phyloP scores from a whole-genome alignment of 1,139 yeast genomes.

The Lodderomyces orthopsilosis region DNA sequence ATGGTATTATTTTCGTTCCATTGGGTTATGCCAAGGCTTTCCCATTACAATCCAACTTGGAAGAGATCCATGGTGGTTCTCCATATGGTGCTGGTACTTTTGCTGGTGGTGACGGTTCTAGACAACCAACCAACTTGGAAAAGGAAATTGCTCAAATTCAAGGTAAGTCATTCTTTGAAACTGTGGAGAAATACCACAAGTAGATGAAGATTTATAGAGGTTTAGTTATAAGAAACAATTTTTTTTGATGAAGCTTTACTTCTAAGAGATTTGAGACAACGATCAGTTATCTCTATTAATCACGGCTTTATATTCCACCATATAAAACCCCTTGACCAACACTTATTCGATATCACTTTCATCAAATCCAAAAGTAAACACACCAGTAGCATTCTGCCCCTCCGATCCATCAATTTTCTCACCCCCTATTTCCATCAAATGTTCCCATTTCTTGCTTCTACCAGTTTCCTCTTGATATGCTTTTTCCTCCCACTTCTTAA shows the following conservation, averaged over 20 bases:
- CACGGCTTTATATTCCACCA: too few relatives aligned
- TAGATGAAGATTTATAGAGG: background rate
- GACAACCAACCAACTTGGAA: conserved; percentile 68
- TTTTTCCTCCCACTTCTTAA: conserved; percentile 20
- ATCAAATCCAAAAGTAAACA: conserved; percentile 32
- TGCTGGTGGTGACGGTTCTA: conserved; percentile 78
- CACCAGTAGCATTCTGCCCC: background rate
- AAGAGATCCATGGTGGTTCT: conserved; percentile 78
- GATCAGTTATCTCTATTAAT: too few relatives aligned
- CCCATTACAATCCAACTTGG: conserved; percentile 55
- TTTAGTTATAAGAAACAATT: background rate
- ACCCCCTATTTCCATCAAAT: conserved; percentile 15
- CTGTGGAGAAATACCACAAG: conserved; percentile 3
- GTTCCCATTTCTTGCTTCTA: conserved; percentile 25
- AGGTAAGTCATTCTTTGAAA: conserved; percentile 43
- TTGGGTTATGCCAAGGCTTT: conserved; percentile 70
- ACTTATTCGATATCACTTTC: conserved; percentile 14
- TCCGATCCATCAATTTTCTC: background rate
- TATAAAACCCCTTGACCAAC: too few relatives aligned
- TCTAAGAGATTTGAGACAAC: too few relatives aligned
- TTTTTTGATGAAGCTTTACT: background rate
- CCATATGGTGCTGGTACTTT: conserved; percentile 89
- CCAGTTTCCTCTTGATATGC: conserved; percentile 17
- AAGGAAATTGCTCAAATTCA: conserved; percentile 59
- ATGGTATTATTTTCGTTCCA: conserved; percentile 78